phyloP scores from a whole-genome alignment of 768 basidiomycete genomes.

The Psilocybe cubensis region DNA sequence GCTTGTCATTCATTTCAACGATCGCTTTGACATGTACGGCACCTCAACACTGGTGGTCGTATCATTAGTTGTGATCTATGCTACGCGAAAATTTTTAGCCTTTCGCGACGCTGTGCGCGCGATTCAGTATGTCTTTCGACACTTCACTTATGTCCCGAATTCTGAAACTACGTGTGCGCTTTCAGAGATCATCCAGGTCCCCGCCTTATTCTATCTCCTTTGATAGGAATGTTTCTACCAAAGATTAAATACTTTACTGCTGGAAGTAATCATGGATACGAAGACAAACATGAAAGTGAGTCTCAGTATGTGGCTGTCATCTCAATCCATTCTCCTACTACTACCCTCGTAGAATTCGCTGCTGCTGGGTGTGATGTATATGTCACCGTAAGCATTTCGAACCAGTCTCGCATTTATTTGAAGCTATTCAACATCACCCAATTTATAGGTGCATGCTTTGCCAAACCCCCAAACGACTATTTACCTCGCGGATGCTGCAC shows the following conservation, averaged over 20 bases:
- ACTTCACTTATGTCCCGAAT: neutral
- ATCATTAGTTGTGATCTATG: neutral
- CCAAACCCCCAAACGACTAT: conserved; percentile 25
- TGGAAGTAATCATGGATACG: conserved; percentile 31
- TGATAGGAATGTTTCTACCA: conserved; percentile 28
- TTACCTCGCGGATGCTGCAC: conserved; percentile 38
- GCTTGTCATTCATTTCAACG: no score
- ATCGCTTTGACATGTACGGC: no score
- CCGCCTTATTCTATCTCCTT: conserved; percentile 28
- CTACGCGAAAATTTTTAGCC: conserved; percentile 5
- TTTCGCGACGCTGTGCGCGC: conserved; percentile 25
- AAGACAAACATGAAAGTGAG: conserved; percentile 32
- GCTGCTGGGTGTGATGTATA: conserved; percentile 37
- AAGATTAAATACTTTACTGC: conserved; percentile 29
- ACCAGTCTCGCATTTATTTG: neutral
- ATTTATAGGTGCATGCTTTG: conserved; percentile 28
- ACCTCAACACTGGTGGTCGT: neutral
- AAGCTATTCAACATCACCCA: no score
- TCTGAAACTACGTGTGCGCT: neutral
- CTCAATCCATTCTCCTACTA: neutral
- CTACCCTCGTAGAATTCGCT: conserved; percentile 27
- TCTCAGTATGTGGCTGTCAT: neutral
- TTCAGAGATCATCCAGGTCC: conserved; percentile 36
- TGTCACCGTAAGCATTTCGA: conserved; percentile 27
- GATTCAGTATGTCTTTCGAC: conserved; percentile 27